Conservation (phyloP, 179 eudicot species). For the Vitellaria paradoxa region DNA sequence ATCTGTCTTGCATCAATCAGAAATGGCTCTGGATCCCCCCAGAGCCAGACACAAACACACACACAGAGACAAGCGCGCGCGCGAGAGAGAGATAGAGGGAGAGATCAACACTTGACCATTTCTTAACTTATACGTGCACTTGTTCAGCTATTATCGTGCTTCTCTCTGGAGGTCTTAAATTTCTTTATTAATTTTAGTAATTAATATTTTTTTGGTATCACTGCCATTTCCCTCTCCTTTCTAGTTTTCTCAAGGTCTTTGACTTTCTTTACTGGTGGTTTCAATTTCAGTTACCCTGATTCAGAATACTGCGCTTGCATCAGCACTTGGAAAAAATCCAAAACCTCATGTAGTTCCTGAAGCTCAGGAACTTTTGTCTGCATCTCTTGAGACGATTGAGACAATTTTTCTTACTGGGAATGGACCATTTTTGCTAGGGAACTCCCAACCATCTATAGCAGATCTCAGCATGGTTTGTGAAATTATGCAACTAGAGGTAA, state of each 20-base stretch:
- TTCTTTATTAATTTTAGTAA: neutral
- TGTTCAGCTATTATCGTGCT: neutral
- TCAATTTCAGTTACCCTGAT: conserved; percentile 48
- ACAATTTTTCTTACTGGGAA: conserved; percentile 67
- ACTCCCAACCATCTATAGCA: conserved; percentile 75
- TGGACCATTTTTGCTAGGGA: conserved; percentile 67
- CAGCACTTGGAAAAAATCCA: conserved; percentile 41
- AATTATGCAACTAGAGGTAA: conserved; percentile 89
- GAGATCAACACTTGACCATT: neutral
- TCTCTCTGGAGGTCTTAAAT: neutral
- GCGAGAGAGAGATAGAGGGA: too few species aligned
- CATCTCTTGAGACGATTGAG: conserved; percentile 64
- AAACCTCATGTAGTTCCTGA: conserved; percentile 51
- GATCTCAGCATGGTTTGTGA: conserved; percentile 87
- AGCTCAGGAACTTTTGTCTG: conserved; percentile 47
- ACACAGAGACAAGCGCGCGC: too few species aligned
- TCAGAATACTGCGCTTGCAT: conserved; percentile 37
- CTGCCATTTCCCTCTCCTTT: neutral
- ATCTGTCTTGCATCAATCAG: neutral
- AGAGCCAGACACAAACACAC: too few species aligned
- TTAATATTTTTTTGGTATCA: neutral
- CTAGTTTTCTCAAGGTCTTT: neutral
- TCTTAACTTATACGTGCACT: neutral
- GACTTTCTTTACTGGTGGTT: conserved; percentile 1
- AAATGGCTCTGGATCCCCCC: neutral